Conservation (phyloP, 495 filamentous ascomycete species). For the Aspergillus asperescens region DNA sequence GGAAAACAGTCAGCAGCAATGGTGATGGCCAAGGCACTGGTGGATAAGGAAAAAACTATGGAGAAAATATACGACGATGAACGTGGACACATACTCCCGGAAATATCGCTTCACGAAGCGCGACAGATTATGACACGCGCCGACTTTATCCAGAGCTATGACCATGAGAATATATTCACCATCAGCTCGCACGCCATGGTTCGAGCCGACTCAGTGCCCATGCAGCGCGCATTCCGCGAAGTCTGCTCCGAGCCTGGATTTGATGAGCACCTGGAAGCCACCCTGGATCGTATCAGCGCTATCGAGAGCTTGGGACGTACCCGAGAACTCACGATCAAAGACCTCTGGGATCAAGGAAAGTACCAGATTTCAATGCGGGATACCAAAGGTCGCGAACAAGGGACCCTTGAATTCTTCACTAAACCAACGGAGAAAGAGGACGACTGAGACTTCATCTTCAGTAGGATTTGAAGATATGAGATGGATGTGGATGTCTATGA, state of each 20-base stretch:
- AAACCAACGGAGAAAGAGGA: slow-evolving; percentile 31
- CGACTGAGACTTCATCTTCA: slow-evolving; percentile 3
- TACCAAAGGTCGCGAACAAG: slow-evolving; percentile 44
- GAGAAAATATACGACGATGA: slow-evolving; percentile 56
- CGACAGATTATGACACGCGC: slow-evolving; percentile 91
- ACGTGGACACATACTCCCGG: slow-evolving; percentile 70
- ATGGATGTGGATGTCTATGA: slow-evolving; percentile 3
- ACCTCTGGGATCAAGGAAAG: slow-evolving; percentile 67
- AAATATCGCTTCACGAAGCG: slow-evolving; percentile 76
- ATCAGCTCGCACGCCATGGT: slow-evolving; percentile 86
- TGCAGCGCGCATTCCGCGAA: slow-evolving; percentile 85
- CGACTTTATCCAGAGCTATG: slow-evolving; percentile 89
- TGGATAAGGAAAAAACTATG: slow-evolving; percentile 70
- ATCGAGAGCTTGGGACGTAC: slow-evolving; percentile 94
- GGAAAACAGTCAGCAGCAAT: slow-evolving; percentile 70
- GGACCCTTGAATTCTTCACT: slow-evolving; percentile 42
- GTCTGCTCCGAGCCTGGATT: slow-evolving; percentile 72
- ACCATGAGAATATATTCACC: slow-evolving; percentile 91
- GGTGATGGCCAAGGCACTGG: slow-evolving; percentile 85
- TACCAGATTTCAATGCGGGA: slow-evolving; percentile 64
- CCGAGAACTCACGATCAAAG: slow-evolving; percentile 85
- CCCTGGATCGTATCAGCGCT: slow-evolving; percentile 73
- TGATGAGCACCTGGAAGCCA: slow-evolving; percentile 73
- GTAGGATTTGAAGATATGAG: not conserved
- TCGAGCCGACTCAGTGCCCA: slow-evolving; percentile 65